Percentiles rank a stretch among this genome's conserved stretches.
Conservation (phyloP, 1,284 basidiomycete genomes). For the Afroboletus lepidellus region DNA sequence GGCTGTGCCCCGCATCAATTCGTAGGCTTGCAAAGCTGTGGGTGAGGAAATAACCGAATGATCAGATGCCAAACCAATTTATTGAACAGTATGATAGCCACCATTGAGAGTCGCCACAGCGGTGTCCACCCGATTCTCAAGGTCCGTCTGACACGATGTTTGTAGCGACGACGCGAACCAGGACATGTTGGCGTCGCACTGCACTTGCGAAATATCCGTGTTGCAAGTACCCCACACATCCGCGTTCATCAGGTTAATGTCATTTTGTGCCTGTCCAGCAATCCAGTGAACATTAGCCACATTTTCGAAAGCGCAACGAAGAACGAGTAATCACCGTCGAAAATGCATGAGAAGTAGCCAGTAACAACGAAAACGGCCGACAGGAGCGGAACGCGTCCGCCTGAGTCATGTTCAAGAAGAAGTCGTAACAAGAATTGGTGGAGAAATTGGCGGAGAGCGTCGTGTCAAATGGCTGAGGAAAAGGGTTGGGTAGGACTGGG, state of each 20-base stretch:
- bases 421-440: slow-evolving; percentile 57
- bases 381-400: slow-evolving; percentile 61
- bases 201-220: slow-evolving; percentile 44
- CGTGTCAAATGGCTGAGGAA: slow-evolving; percentile 74
- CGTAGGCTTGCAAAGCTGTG: slow-evolving; percentile 57
- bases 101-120: slow-evolving; percentile 54
- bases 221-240: slow-evolving; percentile 79
- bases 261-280: slow-evolving; percentile 54
- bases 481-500: slow-evolving; percentile 62
- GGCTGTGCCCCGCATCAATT: slow-evolving; percentile 53
- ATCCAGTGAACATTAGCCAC: slow-evolving; percentile 6
- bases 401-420: slow-evolving; percentile 72
- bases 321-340: slow-evolving; percentile 44
- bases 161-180: slow-evolving; percentile 54
- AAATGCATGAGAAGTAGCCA: slow-evolving; percentile 58
- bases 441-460: slow-evolving; percentile 63
- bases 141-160: slow-evolving; percentile 51
- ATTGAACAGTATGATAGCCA: slow-evolving; percentile 23
- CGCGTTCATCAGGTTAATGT: slow-evolving; percentile 62
- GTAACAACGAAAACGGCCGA: slow-evolving; percentile 72
- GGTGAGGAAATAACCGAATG: background rate
- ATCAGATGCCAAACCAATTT: background rate
- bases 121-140: slow-evolving; percentile 47
- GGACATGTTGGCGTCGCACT: slow-evolving; percentile 61
- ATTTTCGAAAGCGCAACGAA: background rate